Base-by-base conservation (phyloP, 164 flowering plant species). In the Magnolia kwangsiensis region DNA sequence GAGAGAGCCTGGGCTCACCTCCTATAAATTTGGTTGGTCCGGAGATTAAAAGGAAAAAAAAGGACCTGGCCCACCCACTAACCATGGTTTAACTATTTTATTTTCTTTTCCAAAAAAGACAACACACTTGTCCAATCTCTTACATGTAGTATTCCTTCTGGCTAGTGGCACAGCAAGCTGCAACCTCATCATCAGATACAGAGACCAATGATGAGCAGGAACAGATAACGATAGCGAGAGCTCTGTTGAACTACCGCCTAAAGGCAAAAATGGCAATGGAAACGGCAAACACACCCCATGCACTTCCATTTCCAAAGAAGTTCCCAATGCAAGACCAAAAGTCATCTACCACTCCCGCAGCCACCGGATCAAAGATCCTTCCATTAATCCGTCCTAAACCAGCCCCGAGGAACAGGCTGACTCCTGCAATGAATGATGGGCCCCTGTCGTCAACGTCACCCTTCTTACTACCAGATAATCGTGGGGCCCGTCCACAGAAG, bases 171-270 rank as follows among this genome's bases (percentile, higher is more conserved):
- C 85, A 90, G 75, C 88, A 92, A 84, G 67, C 86, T 27, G 81
- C 88, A 31, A 87, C 84, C 79, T 87, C 88, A 72, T 81, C 93
- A 45, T 93, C 89, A 73, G 78, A 82, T 16, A 89, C 87, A 77
- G 86, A 49, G 24, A 50, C 82, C 85, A 89, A 70, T 61, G 98
- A 93, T 58, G 97, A 91, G 83, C 88, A 90, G 67, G 98, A 93
- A 74, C 98, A 95, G 82, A 85, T 92, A 63, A 90, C 89, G 49
- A 86, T 95, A 71, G 97, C 98, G 8, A 81, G 94, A n/a, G 98
- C 96, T 31, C 80, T 95, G 7, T 72, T 86, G 77, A 92, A 89
- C 64, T 95, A 86, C 71, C 87, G 88, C 10, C 63, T 82, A 74
- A 91, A 91, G 85, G 94, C 90, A 80, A 89, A 85, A 83, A 80